Evolutionary conservation across 768 basidiomycete genomes (phyloP).

Genomic region (Nevesoporus exiguus): DNA sequence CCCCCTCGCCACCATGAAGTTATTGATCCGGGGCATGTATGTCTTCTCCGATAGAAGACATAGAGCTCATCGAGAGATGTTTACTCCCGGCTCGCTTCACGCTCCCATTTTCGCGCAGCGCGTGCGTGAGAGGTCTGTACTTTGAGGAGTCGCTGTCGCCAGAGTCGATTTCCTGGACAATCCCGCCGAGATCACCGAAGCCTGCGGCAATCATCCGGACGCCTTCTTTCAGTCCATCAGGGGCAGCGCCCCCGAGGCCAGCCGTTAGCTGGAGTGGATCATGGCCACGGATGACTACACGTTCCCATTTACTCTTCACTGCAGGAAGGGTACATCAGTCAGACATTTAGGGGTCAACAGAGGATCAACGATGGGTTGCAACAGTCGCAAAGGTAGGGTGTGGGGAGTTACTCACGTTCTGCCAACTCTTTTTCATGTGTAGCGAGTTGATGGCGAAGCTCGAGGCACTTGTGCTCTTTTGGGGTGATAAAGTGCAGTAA

Average conservation of each 20-base stretch:
- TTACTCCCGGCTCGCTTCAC: slow-evolving; percentile 25
- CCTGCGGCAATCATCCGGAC: slow-evolving; percentile 57
- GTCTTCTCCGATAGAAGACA: too few relatives aligned
- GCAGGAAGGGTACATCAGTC: not conserved
- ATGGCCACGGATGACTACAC: too few relatives aligned
- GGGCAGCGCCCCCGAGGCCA: slow-evolving; percentile 23
- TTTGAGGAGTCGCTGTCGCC: not conserved
- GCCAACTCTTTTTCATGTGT: too few relatives aligned
- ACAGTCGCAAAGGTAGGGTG: too few relatives aligned
- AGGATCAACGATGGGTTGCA: too few relatives aligned
- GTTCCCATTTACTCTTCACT: slow-evolving; percentile 86
- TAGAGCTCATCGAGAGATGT: slow-evolving; percentile 45
- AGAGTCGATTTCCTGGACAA: too few relatives aligned
- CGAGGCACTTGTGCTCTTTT: slow-evolving; percentile 81
- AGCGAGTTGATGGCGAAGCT: slow-evolving; percentile 67
- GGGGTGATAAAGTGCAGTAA: slow-evolving; percentile 79
- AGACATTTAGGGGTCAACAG: too few relatives aligned
- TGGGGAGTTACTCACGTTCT: too few relatives aligned
- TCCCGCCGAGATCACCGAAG: slow-evolving; percentile 30
- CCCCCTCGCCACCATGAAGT: not conserved
- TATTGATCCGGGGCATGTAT: slow-evolving; percentile 36
- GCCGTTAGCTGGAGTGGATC: too few relatives aligned
- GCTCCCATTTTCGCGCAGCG: slow-evolving; percentile 16
- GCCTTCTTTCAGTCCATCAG: slow-evolving; percentile 64
- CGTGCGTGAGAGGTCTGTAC: not conserved